Base-by-base conservation (phyloP, 2,329 filamentous ascomycete species). In the Colletotrichum sp. region DNA sequence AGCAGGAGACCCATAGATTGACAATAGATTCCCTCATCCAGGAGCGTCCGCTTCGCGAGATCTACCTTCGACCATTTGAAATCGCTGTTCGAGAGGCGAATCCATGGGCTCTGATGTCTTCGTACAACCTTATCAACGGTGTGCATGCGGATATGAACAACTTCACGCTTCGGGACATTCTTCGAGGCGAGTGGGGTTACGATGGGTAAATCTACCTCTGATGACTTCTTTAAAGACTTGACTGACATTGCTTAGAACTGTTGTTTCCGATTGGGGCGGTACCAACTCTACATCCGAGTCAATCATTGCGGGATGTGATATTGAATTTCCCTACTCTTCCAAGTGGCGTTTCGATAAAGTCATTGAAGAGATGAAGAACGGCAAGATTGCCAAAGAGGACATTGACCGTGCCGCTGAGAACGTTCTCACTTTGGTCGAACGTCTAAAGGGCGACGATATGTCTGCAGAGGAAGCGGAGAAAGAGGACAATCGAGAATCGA, bases 51-150 rank as follows among this genome's bases (percentile, higher is more conserved):
- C 84, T 95, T 32, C 88, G 93, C 32, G 93, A 95, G 81, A 86
- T 95, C 1, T 95, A 95, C 78, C 89, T 95, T n/a, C 91, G 92
- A 62, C 93, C 93, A 0, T 95, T 95, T 78, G 93, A 95, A 84
- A 94, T 95, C 80, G 93, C 93, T 1, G 87, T 95, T 52, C 88
- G 92, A 60, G 92, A 94, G 78, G 91, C 92, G 16, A 92, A 93
- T 71, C 92, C 93, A 4, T 93, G 92, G 92, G 92, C 92, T 7
- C 83, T 94, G 60, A 94, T 94, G 93, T 90, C 90, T 6, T 92
- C 92, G 3, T 94, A 94, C 80, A 94, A 94, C 79, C 85, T 93
- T 34, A 84, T 94, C 78, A 94, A 94, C 81, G 92, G 92, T 6
- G 83, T 90, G 6, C 91, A 93, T 78, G 89, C 90, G 24, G 90